Percentiles rank a stretch among this genome's conserved stretches.
Evolutionary conservation across 169 alveolate species (phyloP).

Genomic region (Eimeria necatrix): DNA sequence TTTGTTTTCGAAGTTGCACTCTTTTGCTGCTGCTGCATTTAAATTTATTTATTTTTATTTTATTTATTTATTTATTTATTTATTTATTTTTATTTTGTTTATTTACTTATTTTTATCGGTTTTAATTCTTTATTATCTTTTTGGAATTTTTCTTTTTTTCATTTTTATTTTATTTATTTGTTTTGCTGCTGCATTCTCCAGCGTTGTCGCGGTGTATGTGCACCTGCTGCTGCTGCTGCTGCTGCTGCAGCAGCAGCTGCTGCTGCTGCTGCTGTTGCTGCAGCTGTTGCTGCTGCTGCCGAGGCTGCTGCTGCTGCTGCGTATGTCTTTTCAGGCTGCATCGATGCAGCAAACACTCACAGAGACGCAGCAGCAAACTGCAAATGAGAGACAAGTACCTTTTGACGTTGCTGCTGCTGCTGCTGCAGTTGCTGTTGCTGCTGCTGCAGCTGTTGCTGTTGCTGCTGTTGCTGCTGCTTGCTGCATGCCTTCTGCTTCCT

Average conservation of each 20-base stretch:
- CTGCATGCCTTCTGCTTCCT: not conserved
- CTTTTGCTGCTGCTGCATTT: no score
- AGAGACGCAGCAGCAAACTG: not conserved
- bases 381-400: not conserved
- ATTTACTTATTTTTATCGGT: no score
- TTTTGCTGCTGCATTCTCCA: not conserved
- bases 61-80: no score
- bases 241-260: not conserved
- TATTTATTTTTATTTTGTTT: not conserved
- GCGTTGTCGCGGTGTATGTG: not conserved
- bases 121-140: no score
- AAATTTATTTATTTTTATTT: no score
- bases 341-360: not conserved
- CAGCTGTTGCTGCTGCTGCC: not conserved
- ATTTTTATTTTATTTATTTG: not conserved
- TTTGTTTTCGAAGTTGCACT: no score
- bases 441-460: no score
- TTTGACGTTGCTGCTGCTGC: not conserved
- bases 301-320: not conserved
- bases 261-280: not conserved
- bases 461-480: not conserved
- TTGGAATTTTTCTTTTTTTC: not conserved
- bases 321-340: not conserved
- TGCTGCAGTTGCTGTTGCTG: not conserved
- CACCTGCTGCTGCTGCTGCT: conserved; percentile 11